These are phyloP conservation scores for Cyberlindnera lachancei DNA, from an alignment of 805 yeast genomes.

Conservation along the genomic window DNA sequence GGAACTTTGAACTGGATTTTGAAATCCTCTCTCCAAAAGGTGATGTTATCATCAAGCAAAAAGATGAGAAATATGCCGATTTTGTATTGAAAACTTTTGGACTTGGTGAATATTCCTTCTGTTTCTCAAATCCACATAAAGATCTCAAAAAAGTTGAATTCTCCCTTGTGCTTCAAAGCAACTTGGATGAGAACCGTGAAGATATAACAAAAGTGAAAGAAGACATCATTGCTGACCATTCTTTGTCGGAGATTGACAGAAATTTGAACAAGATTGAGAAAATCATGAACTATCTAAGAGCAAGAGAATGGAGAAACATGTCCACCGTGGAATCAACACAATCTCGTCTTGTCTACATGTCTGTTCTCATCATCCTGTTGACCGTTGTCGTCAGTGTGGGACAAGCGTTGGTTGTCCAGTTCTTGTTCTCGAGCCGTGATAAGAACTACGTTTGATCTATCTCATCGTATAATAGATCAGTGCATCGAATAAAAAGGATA, in stretches of 20 bases:
- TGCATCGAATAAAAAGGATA: too few relatives aligned
- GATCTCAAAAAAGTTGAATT: conserved; percentile 59
- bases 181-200: conserved; percentile 23
- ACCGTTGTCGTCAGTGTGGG: conserved; percentile 71
- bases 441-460: conserved; percentile 29
- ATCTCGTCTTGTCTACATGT: conserved; percentile 68
- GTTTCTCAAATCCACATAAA: conserved; percentile 58
- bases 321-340: conserved; percentile 81
- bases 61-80: conserved; percentile 58
- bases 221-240: conserved; percentile 44
- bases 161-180: conserved; percentile 43
- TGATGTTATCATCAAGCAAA: conserved; percentile 38
- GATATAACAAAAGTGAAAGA: conserved; percentile 34
- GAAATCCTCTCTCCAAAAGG: conserved; percentile 50
- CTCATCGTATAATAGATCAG: background rate
- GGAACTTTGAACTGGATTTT: conserved; percentile 61
- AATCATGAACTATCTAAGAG: conserved; percentile 78
- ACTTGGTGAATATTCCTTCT: conserved; percentile 57
- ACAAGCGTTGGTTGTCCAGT: conserved; percentile 77
- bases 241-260: conserved; percentile 50
- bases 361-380: conserved; percentile 59
- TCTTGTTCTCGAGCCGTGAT: conserved; percentile 55
- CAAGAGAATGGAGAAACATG: conserved; percentile 96
- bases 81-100: conserved; percentile 49
- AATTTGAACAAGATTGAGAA: conserved; percentile 51